These are phyloP conservation scores for Botrytis paeoniae DNA, from an alignment of 2,329 filamentous ascomycete species.

Conservation along the genomic window DNA sequence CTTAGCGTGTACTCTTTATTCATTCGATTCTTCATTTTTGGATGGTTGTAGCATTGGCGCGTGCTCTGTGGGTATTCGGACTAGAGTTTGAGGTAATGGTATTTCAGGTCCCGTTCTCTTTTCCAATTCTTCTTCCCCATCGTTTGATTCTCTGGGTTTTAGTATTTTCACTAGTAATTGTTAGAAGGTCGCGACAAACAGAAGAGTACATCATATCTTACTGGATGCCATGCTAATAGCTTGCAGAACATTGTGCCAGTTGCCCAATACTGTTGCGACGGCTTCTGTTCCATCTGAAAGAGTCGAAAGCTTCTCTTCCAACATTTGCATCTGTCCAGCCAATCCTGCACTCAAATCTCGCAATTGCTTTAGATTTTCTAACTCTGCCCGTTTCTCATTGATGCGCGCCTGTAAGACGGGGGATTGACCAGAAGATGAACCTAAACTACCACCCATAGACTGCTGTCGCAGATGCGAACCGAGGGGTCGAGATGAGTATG, in stretches of 20 bases:
- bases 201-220: slow-evolving; percentile 44
- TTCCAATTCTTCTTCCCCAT: slow-evolving; percentile 44
- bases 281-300: slow-evolving; percentile 80
- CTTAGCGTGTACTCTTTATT: slow-evolving; percentile 17
- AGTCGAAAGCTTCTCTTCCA: slow-evolving; percentile 75
- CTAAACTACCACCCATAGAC: slow-evolving; percentile 48
- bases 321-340: slow-evolving; percentile 76
- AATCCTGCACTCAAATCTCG: slow-evolving; percentile 75
- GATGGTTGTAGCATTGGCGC: slow-evolving; percentile 51
- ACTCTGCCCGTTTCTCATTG: slow-evolving; percentile 80
- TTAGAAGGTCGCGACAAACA: background rate
- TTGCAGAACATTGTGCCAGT: slow-evolving; percentile 66
- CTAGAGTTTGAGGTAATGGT: slow-evolving; percentile 75
- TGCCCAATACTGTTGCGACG: slow-evolving; percentile 36
- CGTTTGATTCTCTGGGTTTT: slow-evolving; percentile 49
- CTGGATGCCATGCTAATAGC: slow-evolving; percentile 85
- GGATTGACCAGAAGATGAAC: slow-evolving; percentile 57
- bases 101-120: slow-evolving; percentile 39
- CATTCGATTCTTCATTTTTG: slow-evolving; percentile 22
- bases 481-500: slow-evolving; percentile 54
- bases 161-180: slow-evolving; percentile 61
- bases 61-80: slow-evolving; percentile 81
- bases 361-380: slow-evolving; percentile 74
- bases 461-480: slow-evolving; percentile 66
- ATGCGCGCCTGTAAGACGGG: slow-evolving; percentile 71